These are phyloP conservation scores for Pestalotiopsis sp. DNA, from an alignment of 2,329 filamentous ascomycete species.

Conservation along the genomic window DNA sequence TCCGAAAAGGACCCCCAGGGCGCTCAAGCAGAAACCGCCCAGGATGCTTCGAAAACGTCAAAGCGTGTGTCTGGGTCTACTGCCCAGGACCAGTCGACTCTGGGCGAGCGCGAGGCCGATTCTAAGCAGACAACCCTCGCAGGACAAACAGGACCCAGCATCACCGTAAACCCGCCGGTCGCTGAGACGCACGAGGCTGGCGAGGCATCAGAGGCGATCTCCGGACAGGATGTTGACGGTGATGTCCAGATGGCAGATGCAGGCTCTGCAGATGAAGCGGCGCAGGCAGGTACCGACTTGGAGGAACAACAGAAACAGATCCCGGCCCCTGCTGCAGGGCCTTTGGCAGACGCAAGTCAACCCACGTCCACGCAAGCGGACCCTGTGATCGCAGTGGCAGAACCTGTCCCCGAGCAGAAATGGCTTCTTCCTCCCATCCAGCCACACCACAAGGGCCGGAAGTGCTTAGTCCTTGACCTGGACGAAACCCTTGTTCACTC, in stretches of 20 bases:
- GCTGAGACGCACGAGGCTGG: slow-evolving; percentile 37
- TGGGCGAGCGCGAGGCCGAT: slow-evolving; percentile 45
- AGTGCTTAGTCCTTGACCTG: slow-evolving; percentile 92
- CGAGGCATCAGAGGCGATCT: slow-evolving; percentile 35
- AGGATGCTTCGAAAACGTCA: slow-evolving; percentile 39
- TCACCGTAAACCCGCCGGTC: slow-evolving; percentile 43
- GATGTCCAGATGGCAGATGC: slow-evolving; percentile 71
- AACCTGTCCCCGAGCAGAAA: slow-evolving; percentile 56
- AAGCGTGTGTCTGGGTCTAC: slow-evolving; percentile 50
- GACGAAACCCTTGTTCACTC: slow-evolving; percentile 98
- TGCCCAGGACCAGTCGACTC: slow-evolving; percentile 48
- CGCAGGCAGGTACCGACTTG: slow-evolving; percentile 40
- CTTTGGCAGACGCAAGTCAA: slow-evolving; percentile 38
- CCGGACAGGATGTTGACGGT: slow-evolving; percentile 53
- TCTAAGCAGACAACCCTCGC: slow-evolving; percentile 47
- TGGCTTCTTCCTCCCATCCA: slow-evolving; percentile 82
- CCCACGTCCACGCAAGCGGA: slow-evolving; percentile 40
- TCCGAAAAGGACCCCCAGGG: slow-evolving; percentile 46
- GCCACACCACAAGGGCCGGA: slow-evolving; percentile 80
- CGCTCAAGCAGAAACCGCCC: slow-evolving; percentile 24
- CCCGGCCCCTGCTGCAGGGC: slow-evolving; percentile 50
- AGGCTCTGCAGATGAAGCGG: slow-evolving; percentile 45
- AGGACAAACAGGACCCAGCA: slow-evolving; percentile 37
- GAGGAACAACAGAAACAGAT: slow-evolving; percentile 42
- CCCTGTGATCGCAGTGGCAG: slow-evolving; percentile 42